phyloP scores from a whole-genome alignment of 83 land plant species.

The Larix sibirica region DNA sequence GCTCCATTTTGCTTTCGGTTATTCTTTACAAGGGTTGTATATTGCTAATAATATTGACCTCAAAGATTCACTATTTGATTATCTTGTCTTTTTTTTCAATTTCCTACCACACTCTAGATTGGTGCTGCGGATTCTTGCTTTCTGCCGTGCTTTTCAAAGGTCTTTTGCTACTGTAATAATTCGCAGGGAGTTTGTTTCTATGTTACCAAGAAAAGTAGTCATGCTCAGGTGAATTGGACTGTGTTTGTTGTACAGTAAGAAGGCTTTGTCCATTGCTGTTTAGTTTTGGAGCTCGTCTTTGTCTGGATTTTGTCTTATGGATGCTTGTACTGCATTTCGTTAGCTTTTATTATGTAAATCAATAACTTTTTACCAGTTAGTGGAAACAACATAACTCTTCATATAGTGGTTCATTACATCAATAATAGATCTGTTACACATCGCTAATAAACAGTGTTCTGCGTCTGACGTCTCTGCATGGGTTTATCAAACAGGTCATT shows the following conservation, averaged over 20 bases:
- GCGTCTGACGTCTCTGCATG: background rate
- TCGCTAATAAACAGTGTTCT: background rate
- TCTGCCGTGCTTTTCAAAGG: background rate
- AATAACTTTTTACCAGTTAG: background rate
- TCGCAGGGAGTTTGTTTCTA: background rate
- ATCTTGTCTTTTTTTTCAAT: background rate
- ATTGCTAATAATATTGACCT: background rate
- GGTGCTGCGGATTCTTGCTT: background rate
- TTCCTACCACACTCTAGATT: background rate
- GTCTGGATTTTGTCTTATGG: background rate
- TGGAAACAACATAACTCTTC: background rate
- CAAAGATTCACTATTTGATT: background rate
- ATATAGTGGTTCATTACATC: background rate
- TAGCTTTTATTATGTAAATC: background rate
- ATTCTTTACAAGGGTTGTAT: too few species aligned
- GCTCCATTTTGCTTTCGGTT: background rate
- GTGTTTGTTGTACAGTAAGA: background rate
- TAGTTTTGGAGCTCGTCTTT: background rate
- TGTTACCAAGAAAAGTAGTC: background rate
- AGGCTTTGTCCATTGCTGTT: background rate
- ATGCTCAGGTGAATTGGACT: background rate
- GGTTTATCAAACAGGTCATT: conserved; percentile 45
- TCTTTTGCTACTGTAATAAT: background rate
- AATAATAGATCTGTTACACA: background rate
- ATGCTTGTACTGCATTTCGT: background rate